Evolutionary conservation across 208 protist species (phyloP).

Genomic region (Crithidia bombi): DNA sequence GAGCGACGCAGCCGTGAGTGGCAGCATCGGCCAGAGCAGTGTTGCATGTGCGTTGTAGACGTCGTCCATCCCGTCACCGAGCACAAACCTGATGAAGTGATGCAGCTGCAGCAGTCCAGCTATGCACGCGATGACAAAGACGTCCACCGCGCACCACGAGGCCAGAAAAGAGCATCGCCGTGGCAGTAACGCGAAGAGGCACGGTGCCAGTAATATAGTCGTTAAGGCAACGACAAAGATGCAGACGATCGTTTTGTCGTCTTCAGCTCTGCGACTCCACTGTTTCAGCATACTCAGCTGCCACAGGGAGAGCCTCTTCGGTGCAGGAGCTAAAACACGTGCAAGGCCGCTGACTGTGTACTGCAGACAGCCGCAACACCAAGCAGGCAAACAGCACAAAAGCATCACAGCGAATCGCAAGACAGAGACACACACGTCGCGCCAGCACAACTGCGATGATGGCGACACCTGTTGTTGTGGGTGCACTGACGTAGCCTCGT

Average conservation of each 20-base stretch:
- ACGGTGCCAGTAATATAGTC: slow-evolving; percentile 53
- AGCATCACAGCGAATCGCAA: slow-evolving; percentile 17
- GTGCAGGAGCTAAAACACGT: slow-evolving; percentile 25
- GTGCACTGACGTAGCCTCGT: not conserved
- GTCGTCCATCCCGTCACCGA: slow-evolving; percentile 58
- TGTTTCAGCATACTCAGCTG: slow-evolving; percentile 26
- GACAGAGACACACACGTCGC: not conserved
- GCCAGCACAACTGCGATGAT: not conserved
- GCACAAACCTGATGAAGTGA: slow-evolving; percentile 91
- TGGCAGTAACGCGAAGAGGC: slow-evolving; percentile 39
- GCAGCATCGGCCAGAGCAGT: slow-evolving; percentile 61
- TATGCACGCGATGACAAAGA: slow-evolving; percentile 87
- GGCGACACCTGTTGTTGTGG: not conserved
- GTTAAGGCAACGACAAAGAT: slow-evolving; percentile 33
- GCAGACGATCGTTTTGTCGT: not conserved
- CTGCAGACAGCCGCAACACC: slow-evolving; percentile 37
- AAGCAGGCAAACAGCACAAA: slow-evolving; percentile 42
- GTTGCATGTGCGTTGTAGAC: slow-evolving; percentile 57
- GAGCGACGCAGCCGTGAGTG: slow-evolving; percentile 33
- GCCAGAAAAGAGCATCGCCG: slow-evolving; percentile 44
- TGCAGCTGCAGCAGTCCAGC: slow-evolving; percentile 90
- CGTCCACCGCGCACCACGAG: slow-evolving; percentile 93
- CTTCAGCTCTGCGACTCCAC: not conserved
- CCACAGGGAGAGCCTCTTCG: slow-evolving; percentile 29
- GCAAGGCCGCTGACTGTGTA: slow-evolving; percentile 44